phyloP scores from a whole-genome alignment of 768 basidiomycete genomes.

The Mycena crocata region DNA sequence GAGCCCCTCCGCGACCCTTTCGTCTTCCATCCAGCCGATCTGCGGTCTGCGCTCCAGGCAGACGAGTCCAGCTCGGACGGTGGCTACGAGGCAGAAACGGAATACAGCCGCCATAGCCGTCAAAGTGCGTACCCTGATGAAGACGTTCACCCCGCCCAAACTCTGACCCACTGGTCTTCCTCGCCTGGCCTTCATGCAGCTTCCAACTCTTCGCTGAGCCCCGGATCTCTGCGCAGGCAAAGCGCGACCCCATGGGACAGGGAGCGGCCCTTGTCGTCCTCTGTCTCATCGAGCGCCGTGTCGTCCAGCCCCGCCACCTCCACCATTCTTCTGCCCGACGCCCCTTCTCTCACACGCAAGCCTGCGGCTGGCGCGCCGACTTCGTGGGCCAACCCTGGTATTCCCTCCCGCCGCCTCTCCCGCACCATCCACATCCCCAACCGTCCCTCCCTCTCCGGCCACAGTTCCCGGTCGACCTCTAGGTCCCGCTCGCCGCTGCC shows the following conservation, averaged over 20 bases:
- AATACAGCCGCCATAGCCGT: constrained; percentile 73
- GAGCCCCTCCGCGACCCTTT: constrained; percentile 73
- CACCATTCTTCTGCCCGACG: constrained; percentile 70
- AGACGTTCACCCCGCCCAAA: constrained; percentile 46
- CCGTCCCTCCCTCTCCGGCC: constrained; percentile 74
- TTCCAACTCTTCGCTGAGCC: constrained; percentile 75
- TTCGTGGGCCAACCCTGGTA: constrained; percentile 66
- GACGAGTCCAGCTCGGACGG: constrained; percentile 86
- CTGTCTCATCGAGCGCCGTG: constrained; percentile 66
- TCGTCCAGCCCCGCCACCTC: constrained; percentile 73
- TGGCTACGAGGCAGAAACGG: constrained; percentile 84
- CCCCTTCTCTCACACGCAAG: constrained; percentile 71
- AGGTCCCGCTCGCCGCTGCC: constrained; percentile 95
- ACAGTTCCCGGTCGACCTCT: constrained; percentile 93
- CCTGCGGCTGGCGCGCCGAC: constrained; percentile 59
- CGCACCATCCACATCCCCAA: constrained; percentile 84
- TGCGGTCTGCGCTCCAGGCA: constrained; percentile 65
- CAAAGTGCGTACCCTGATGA: constrained; percentile 78
- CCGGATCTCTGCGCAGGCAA: constrained; percentile 76
- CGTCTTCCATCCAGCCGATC: constrained; percentile 67
- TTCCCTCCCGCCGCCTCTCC: constrained; percentile 84
- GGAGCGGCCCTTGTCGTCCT: constrained; percentile 60
- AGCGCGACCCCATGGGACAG: constrained; percentile 73
- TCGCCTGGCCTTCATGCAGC: constrained; percentile 70
- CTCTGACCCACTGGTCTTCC: constrained; percentile 66